A percentile compares a stretch with the other conserved stretches of the same genome.
phyloP scores from a whole-genome alignment of 148 eudicot genomes.

The Silene latifolia region DNA sequence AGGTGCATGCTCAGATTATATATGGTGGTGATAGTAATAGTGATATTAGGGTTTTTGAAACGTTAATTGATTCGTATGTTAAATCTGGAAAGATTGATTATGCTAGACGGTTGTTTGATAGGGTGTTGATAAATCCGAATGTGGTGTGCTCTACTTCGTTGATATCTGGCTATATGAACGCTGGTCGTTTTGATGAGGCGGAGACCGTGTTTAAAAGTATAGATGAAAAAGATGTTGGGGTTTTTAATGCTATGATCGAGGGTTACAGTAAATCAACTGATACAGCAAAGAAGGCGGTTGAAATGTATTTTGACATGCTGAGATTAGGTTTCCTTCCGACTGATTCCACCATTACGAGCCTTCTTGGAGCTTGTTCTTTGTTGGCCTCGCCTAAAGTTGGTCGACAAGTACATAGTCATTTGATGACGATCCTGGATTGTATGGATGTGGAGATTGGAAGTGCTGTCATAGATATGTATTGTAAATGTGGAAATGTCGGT shows the following conservation, averaged over 20 bases:
- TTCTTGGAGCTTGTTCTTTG: constrained; percentile 79
- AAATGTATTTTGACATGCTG: constrained; percentile 56
- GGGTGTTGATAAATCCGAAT: constrained; percentile 46
- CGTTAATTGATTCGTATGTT: constrained; percentile 69
- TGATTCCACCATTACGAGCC: constrained; percentile 73
- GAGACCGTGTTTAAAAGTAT: constrained; percentile 54
- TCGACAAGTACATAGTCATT: constrained; percentile 65
- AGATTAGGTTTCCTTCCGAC: constrained; percentile 60
- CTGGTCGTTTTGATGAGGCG: constrained; percentile 53
- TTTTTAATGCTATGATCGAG: constrained; percentile 95
- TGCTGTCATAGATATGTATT: constrained; percentile 88
- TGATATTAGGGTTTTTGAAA: constrained; percentile 58
- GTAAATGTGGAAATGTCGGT: constrained; percentile 68
- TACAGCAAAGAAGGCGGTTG: constrained; percentile 59
- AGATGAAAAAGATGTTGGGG: constrained; percentile 65
- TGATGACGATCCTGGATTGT: constrained; percentile 47
- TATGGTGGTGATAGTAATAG: constrained; percentile 25
- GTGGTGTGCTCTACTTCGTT: constrained; percentile 79
- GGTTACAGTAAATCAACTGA: constrained; percentile 77
- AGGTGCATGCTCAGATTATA: constrained; percentile 68
- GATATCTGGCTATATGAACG: constrained; percentile 71
- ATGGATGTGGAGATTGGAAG: constrained; percentile 67
- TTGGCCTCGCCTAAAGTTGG: constrained; percentile 55
- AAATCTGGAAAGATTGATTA: constrained; percentile 57
- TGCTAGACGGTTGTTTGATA: constrained; percentile 71